Evolutionary conservation across 441 rosid species (phyloP), one percentile per base, ranked within the genome.

Genomic region (Aquilaria agallochum): DNA sequence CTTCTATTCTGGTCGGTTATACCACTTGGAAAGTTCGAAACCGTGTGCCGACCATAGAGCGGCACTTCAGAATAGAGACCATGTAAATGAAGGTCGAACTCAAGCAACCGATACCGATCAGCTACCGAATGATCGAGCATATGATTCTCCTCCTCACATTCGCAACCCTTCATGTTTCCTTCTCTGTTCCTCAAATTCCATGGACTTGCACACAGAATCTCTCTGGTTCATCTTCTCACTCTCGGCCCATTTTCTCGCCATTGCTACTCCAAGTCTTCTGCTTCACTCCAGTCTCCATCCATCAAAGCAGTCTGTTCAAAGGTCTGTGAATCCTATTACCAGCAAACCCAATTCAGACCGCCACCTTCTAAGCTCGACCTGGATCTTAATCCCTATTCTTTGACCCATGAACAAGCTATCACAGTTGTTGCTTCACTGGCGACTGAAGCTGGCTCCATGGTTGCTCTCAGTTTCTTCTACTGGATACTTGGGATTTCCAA

Each of bases 391-490:
- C 70, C 74, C 0, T 75, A 74, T 20, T 82, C 91, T 68, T 68
- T 90, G 62, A 82, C 83, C 58, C 86, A 72, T 47, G 96, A 93
- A 34, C 92, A 90, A 56, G 87, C 81, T n/a, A 74, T 85, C 12
- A 86, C 88, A 1, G 71, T 85, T 6, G 93, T 87, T 27, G 89
- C 97, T 63, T 85, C 86, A 5, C 87, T 93, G 50, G 91, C 90
- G 31, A 72, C 69, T 50, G 92, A 90, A 76, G 86, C 83, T 0
- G 96, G 97, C 40, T 83, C 97, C 0, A 78, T 90, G 88, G 96
- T 84, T 68, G 81, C 98, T 0, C 60, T 88, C 33, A 67, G 90
- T 59, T 93, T 93, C 87, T 93, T 93, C 61, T 52, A 93, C 47
- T 90, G 97, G 97, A 74, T 81, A 3, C 61, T 78, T 56, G 84